A percentile compares a stretch with the other conserved stretches of the same genome.
Evolutionary conservation across 164 flowering plant genomes (phyloP).

Genomic region (Santalum album): DNA sequence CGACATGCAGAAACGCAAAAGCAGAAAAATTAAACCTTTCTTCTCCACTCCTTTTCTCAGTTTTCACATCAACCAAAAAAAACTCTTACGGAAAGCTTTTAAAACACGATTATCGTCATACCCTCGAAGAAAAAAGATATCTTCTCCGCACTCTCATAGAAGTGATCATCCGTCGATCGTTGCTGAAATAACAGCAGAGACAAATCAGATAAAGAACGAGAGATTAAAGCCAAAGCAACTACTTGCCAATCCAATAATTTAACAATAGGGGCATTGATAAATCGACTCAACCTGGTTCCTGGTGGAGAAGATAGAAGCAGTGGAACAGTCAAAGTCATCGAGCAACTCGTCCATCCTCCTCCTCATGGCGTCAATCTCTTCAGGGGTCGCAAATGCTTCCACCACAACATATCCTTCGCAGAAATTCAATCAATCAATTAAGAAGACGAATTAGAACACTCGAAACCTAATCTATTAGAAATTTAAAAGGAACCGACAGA

Average conservation of each 20-base stretch:
- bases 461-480: no score
- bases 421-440: neutral
- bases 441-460: no score
- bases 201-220: neutral
- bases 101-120: constrained; percentile 14
- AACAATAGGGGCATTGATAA: neutral
- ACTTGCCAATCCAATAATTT: neutral
- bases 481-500: no score
- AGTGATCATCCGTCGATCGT: constrained; percentile 54
- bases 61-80: neutral
- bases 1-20: no score
- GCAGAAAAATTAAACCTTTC: no score
- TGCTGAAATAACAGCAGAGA: constrained; percentile 27
- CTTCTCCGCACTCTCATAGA: constrained; percentile 87
- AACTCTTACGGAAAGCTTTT: no score
- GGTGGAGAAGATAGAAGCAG: constrained; percentile 74
- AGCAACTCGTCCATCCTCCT: constrained; percentile 64
- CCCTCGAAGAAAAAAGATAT: constrained; percentile 96
- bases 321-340: constrained; percentile 50
- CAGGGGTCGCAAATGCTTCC: constrained; percentile 61
- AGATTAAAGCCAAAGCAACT: neutral
- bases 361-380: constrained; percentile 57
- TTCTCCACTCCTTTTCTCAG: neutral
- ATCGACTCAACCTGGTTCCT: constrained; percentile 57
- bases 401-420: constrained; percentile 46